Base-by-base conservation (phyloP, 2,329 filamentous ascomycete genomes). In the Botrytis aclada region DNA sequence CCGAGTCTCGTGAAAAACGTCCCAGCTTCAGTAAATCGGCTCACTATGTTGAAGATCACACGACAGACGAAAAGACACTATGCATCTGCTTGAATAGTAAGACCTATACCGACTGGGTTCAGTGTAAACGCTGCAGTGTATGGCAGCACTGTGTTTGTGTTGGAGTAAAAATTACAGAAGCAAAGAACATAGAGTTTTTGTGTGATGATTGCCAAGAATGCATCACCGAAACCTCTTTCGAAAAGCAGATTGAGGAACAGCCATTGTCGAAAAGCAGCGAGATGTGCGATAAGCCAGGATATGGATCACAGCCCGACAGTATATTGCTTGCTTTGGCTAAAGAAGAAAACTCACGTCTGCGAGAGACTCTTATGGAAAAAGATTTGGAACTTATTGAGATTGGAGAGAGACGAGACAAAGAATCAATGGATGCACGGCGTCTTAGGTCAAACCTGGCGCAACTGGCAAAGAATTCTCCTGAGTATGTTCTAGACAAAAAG, bases 101-200 rank as follows among this genome's bases (percentile, higher is more conserved):
- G 58, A 22, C 16, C 9, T 63, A 43, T 63, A 47, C n/a, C 51
- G 18, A 34, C 43, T 70, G 56, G 69, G 32, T 45, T 43, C 32
- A 64, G 12, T 70, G 69, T 41, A 63, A 37, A n/a, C n/a, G 64
- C 25, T 70, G 69, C 5, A 43, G 32, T 20, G 43, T 34, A 22
- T 64, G 56, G 69, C 41, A 70, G 43, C 69, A 70, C 12, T 43
- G 32, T 18, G 7, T 64, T 47, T 70, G 69, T 20, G 41, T 70
- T n/a, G 62, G 39, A 32, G 39, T 45, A 3, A 9, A 32, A 29
- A 20, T 32, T 9, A 45, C 9, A 64, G 41, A 64, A 45, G 62
- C 62, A 22, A 18, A 45, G 29, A 64, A 20, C 3, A 64, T 64
- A 43, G 41, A 64, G 2, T 64, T 45, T 20, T 18, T 2, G n/a